Conservation (phyloP, 768 basidiomycete species). For the Leucocoprinus leucothites region DNA sequence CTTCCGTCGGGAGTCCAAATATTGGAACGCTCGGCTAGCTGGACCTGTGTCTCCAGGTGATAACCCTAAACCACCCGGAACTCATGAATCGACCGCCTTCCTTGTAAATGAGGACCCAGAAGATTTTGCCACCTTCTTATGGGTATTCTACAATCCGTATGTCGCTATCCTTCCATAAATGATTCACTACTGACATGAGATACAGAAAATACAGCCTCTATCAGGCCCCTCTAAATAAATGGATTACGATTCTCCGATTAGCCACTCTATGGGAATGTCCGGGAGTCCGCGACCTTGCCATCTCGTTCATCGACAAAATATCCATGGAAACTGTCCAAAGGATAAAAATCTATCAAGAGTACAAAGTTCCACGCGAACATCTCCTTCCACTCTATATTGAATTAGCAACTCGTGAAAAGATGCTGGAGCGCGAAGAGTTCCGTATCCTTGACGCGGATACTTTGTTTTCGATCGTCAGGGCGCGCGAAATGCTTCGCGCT, state of each 20-base stretch:
- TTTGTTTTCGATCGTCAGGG: slow-evolving; percentile 1
- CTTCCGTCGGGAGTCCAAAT: slow-evolving; percentile 53
- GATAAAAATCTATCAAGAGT: background rate
- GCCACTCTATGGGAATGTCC: background rate
- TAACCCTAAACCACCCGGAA: slow-evolving; percentile 30
- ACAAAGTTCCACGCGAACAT: background rate
- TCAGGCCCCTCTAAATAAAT: background rate
- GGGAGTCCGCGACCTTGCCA: slow-evolving; percentile 5
- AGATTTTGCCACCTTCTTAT: slow-evolving; percentile 45
- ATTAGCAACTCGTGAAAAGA: slow-evolving; percentile 1
- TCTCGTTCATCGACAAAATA: slow-evolving; percentile 17
- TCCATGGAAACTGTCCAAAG: background rate
- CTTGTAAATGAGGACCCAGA: slow-evolving; percentile 29
- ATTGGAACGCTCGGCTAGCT: slow-evolving; percentile 36
- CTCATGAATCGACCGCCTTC: slow-evolving; percentile 34
- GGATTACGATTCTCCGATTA: slow-evolving; percentile 1
- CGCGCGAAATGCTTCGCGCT: slow-evolving; percentile 10
- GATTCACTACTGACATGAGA: background rate
- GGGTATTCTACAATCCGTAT: slow-evolving; percentile 57
- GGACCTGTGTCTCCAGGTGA: slow-evolving; percentile 25
- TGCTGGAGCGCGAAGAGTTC: slow-evolving; percentile 4
- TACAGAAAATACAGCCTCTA: background rate
- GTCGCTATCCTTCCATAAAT: slow-evolving; percentile 14
- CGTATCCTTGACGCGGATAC: background rate
- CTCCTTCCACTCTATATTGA: slow-evolving; percentile 4